Base-by-base conservation (phyloP, 352 stramenopile genomes). In the Globisporangium recalcitrans region DNA sequence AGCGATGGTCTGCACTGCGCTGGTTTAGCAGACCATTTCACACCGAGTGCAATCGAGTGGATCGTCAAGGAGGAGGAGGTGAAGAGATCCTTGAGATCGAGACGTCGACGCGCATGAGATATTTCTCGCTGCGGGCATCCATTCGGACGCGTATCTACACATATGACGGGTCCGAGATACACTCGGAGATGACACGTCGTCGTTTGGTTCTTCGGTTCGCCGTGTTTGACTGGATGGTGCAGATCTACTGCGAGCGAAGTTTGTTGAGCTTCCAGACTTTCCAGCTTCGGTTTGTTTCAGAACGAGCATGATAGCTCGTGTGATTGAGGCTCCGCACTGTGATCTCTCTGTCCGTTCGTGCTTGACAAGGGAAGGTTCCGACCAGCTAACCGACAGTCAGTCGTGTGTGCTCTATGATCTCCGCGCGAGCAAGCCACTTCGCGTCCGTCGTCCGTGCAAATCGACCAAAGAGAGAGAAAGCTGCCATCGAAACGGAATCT, bases 141-240 rank as follows among this genome's bases (percentile, higher is more conserved):
- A 56, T 44, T 56, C 29, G 51, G 51, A 56, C 51, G 29, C 5
- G 51, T 42, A 56, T 29, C 51, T 38, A 7, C n/a, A 27, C 29
- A 56, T n/a, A 42, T 56, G 51, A 42, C 29, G 24, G 14, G 9
- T 42, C 32, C 19, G 11, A 19, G 51, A 56, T 56, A 40, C 27
- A 16, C 51, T 42, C 29, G 9, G 51, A 56, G 51, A 42, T 27
- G 51, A 34, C 51, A 42, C 16, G 8, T 44, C 29, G 29, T 9
- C 8, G 19, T 31, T 11, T n/a, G 49, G 16, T 9, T 40, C 16
- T 31, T 11, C 11, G 49, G 16, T 9, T 40, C 16, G 36, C 11
- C 24, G 1, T 19, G 26, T 16, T 32, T n/a, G 13, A 5, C 26
- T 40, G 5, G 27, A 31, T n/a, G n/a, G n/a, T 36, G 5, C 13